Conservation (phyloP, 23 red algal species). For the Gracilariopsis chorda region DNA sequence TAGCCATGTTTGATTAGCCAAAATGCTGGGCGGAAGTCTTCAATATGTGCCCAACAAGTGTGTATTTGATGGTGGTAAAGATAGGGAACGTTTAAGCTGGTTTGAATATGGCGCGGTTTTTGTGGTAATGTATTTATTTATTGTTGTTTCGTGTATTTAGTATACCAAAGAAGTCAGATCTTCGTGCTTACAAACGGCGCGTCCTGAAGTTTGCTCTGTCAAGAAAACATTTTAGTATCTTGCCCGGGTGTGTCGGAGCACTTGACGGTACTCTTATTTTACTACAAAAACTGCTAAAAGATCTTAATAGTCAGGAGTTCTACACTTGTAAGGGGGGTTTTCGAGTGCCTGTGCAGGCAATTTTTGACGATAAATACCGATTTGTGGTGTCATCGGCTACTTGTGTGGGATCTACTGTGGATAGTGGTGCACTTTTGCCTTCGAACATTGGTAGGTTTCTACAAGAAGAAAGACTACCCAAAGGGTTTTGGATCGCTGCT, state of each 20-base stretch:
- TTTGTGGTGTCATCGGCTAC: background rate
- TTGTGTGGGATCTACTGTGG: background rate
- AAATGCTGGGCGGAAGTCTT: no score
- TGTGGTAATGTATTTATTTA: no score
- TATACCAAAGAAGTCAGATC: no score
- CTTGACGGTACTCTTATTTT: background rate
- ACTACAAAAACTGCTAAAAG: background rate
- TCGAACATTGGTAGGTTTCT: conserved; percentile 1
- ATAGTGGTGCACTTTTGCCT: background rate
- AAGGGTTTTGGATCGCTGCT: no score
- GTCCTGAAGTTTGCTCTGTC: no score
- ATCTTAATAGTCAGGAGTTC: background rate
- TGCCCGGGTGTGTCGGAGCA: background rate
- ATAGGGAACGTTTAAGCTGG: no score
- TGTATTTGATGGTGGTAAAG: no score
- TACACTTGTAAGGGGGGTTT: background rate
- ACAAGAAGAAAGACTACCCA: background rate
- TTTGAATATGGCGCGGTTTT: no score
- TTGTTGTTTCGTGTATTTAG: no score
- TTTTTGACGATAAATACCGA: background rate
- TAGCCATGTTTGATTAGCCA: no score
- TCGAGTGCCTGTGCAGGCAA: background rate
- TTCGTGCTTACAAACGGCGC: no score
- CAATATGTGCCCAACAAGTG: no score
- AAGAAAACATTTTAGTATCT: background rate